Evolutionary conservation across 352 stramenopile genomes (phyloP), one percentile per base, ranked within the genome.

Genomic region (Globisporangium polare): DNA sequence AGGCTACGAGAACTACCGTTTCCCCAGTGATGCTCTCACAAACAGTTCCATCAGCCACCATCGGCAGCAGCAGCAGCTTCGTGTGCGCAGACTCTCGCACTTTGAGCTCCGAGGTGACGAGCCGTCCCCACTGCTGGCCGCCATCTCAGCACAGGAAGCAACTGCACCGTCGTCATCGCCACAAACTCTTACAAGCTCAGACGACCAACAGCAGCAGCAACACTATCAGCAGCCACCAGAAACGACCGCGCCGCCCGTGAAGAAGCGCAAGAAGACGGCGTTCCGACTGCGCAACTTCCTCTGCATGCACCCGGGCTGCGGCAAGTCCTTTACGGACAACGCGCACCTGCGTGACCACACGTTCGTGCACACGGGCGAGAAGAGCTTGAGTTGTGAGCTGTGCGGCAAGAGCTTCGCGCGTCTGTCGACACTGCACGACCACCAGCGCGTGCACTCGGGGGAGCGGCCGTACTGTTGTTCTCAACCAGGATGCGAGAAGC

Each of bases 281-380:
- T 68, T 80, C 58, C 80, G 80, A 9, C 76, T 90, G 62, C 78
- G 78, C 51, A 90, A 88, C 43, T 90, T 90, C 27, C 65, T 86
- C 20, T 88, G 80, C 49, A 83, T 83, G 60, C 76, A 90, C 55
- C 78, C 78, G 56, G 74, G 72, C 17, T 90, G 80, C 54, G 78
- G 74, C 51, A 90, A 90, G 63, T 83, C 78, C 24, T 90, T 90
- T 58, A 75, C 76, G 17, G 78, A 88, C 67, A 90, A 82, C 58
- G 80, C 80, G 37, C 78, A 90, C 46, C 64, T 88, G 51, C 67
- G 78, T 58, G 78, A 89, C 60, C 80, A 89, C 65, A 89, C 75
- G 33, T 79, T 88, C 37, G 80, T 89, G n/a, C 80, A 89, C 66
- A 88, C 78, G 35, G 77, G 80, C 53, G 80, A 88, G 61, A 87